These are phyloP conservation scores for Millerozyma miso DNA, from an alignment of 805 yeast genomes.

Conservation along the genomic window DNA sequence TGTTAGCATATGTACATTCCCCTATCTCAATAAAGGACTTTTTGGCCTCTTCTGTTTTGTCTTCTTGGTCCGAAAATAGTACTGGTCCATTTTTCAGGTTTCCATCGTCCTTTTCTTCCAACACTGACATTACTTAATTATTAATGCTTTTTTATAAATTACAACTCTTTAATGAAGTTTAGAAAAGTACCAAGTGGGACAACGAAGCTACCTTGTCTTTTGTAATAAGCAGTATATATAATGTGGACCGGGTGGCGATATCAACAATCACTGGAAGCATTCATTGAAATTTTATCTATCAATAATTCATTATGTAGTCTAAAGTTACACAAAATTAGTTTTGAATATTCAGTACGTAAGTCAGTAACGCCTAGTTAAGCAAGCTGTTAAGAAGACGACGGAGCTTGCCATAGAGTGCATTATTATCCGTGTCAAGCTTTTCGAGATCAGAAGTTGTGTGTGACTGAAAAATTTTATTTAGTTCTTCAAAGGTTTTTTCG, in stretches of 20 bases:
- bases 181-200: neutral
- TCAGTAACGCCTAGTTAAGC: slow-evolving; percentile 2
- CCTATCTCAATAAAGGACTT: slow-evolving; percentile 51
- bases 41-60: slow-evolving; percentile 68
- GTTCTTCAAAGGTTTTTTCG: slow-evolving; percentile 25
- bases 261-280: neutral
- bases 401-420: slow-evolving; percentile 16
- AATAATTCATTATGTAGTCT: slow-evolving; percentile 1
- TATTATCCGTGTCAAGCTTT: neutral
- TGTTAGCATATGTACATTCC: slow-evolving; percentile 60
- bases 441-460: neutral
- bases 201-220: neutral
- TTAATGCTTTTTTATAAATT: neutral
- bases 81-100: slow-evolving; percentile 6
- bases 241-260: neutral
- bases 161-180: neutral
- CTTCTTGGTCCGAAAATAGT: slow-evolving; percentile 39
- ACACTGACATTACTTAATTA: slow-evolving; percentile 4
- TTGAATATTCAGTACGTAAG: neutral
- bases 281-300: neutral
- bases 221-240: neutral
- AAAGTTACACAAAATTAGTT: slow-evolving; percentile 2
- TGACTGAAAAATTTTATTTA: slow-evolving; percentile 14
- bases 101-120: slow-evolving; percentile 3
- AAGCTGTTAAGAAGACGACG: slow-evolving; percentile 12